These are phyloP conservation scores for Saccharomyces paradoxus DNA, from an alignment of 805 yeast species.

Conservation along the genomic window DNA sequence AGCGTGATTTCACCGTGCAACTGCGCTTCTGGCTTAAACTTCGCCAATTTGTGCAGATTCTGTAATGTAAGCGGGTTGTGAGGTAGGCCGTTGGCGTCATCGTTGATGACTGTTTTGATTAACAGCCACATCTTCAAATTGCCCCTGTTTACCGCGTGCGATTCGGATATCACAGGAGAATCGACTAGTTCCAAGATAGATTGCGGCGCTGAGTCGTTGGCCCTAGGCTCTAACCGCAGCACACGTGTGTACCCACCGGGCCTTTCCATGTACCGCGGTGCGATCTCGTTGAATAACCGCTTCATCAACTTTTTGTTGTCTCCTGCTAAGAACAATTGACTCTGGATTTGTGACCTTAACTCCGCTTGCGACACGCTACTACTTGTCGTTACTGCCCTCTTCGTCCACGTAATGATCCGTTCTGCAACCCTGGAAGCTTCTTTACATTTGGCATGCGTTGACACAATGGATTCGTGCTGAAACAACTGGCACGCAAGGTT, in stretches of 20 bases:
- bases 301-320: slow-evolving; percentile 42
- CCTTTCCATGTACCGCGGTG: slow-evolving; percentile 54
- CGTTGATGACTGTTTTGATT: slow-evolving; percentile 11
- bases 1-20: slow-evolving; percentile 3
- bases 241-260: slow-evolving; percentile 82
- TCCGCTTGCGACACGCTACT: slow-evolving; percentile 9
- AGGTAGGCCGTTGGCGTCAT: slow-evolving; percentile 17
- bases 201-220: slow-evolving; percentile 87
- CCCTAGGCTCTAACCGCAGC: slow-evolving; percentile 71
- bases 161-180: slow-evolving; percentile 31
- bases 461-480: slow-evolving; percentile 61
- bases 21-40: slow-evolving; percentile 12
- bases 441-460: slow-evolving; percentile 71
- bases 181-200: slow-evolving; percentile 83
- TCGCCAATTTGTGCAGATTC: slow-evolving; percentile 18
- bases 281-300: slow-evolving; percentile 59
- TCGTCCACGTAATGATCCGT: slow-evolving; percentile 52
- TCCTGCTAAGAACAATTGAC: slow-evolving; percentile 40
- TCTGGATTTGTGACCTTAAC: slow-evolving; percentile 28
- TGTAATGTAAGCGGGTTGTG: slow-evolving; percentile 16
- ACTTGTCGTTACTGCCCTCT: slow-evolving; percentile 26
- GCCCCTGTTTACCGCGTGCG: slow-evolving; percentile 16
- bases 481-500: slow-evolving; percentile 61
- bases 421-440: slow-evolving; percentile 59
- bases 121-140: slow-evolving; percentile 29